Evolutionary conservation across 345 rosid species (phyloP).

Genomic region (Cardamine chenopodiifolia): DNA sequence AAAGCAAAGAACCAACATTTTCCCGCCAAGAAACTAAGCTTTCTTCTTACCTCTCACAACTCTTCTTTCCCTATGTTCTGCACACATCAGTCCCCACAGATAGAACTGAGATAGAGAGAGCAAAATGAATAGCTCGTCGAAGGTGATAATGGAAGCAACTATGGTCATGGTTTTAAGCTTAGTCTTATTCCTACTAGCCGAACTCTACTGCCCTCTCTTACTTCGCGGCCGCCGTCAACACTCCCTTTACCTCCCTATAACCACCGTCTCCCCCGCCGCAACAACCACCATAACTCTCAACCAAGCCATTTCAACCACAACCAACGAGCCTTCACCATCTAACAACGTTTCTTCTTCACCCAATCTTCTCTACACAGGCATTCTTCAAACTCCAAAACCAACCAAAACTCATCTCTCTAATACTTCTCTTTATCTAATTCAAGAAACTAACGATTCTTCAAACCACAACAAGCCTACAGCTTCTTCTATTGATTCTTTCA

Average conservation of each 20-base stretch:
- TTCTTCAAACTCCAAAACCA: conserved; percentile 57
- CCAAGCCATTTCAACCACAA: conserved; percentile 22
- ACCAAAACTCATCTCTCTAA: conserved; percentile 45
- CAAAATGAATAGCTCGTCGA: conserved; percentile 72
- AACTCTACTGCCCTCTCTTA: conserved; percentile 84
- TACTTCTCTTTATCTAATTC: conserved; percentile 39
- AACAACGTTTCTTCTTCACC: conserved; percentile 38
- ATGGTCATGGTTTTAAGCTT: conserved; percentile 70
- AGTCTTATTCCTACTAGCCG: conserved; percentile 73
- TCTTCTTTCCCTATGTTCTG: conserved; percentile 6
- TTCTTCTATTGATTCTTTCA: conserved; percentile 46
- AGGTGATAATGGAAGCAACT: conserved; percentile 86
- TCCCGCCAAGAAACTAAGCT: conserved; percentile 40
- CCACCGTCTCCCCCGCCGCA: conserved; percentile 24
- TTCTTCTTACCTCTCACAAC: conserved; percentile 23
- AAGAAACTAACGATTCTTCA: conserved; percentile 34
- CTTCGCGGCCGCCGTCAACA: conserved; percentile 55
- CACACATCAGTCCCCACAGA: not conserved
- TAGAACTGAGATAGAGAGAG: conserved; percentile 2
- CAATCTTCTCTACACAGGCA: conserved; percentile 58
- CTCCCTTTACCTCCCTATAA: conserved; percentile 36
- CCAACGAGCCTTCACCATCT: conserved; percentile 26
- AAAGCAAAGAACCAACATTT: not conserved
- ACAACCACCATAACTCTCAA: no score
- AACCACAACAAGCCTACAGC: conserved; percentile 13